Percentiles rank a stretch among this genome's conserved stretches.
These are phyloP conservation scores for Penicillium italicum DNA, from an alignment of 2,329 filamentous ascomycete species.

Conservation along the genomic window DNA sequence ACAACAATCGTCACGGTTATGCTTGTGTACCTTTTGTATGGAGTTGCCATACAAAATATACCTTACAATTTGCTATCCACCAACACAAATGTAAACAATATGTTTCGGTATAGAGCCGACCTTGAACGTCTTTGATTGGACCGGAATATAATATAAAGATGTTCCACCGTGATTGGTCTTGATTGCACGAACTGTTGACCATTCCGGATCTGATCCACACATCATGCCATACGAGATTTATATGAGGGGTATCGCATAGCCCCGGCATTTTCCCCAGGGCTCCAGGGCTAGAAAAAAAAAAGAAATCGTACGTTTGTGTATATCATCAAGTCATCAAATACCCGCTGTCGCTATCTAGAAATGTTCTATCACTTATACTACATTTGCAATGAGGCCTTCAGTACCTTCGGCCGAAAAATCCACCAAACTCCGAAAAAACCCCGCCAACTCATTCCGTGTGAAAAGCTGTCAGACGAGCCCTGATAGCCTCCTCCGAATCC, in stretches of 20 bases:
- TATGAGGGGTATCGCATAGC: background rate
- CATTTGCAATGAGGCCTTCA: background rate
- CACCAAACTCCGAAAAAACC: background rate
- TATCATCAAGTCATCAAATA: conserved; percentile 1
- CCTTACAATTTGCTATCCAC: background rate
- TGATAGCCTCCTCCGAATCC: conserved; percentile 40
- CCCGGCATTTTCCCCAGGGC: background rate
- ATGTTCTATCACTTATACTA: background rate
- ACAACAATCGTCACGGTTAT: background rate
- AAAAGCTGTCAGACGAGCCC: conserved; percentile 41
- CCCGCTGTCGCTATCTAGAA: background rate
- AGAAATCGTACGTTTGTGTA: background rate
- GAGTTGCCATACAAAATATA: background rate
- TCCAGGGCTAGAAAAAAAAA: background rate
- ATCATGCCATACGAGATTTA: conserved; percentile 1
- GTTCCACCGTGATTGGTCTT: background rate
- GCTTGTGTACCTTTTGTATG: background rate
- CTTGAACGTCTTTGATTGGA: background rate
- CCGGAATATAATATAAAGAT: background rate
- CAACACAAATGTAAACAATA: too few relatives aligned
- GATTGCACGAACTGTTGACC: background rate
- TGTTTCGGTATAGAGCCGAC: background rate
- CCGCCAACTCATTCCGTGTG: conserved; percentile 28
- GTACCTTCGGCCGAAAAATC: background rate
- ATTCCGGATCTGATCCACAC: background rate